Base-by-base conservation (phyloP, 768 basidiomycete genomes). In the Leccinum subgranulosum region DNA sequence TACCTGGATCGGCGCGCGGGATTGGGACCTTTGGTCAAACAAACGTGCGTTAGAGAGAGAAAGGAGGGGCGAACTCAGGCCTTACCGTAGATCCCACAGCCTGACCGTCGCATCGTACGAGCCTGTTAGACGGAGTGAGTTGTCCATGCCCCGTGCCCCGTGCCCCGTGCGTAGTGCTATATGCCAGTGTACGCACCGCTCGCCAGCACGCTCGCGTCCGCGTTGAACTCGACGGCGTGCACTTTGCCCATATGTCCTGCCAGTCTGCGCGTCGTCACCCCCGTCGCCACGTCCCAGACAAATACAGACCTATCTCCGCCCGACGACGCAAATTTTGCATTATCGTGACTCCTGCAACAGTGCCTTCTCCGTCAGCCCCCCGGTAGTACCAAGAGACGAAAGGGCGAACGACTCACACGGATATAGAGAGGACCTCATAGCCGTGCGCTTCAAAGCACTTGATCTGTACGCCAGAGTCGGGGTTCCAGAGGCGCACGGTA, bases 251-350 rank as follows among this genome's bases (percentile, higher is more conserved):
- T 83, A 72, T 99, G 97, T 0, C 94, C 97, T 17, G 90, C 75
- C 59, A 97, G 79, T 55, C 95, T 81, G 41, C 94, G 80, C 43
- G 87, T 86, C 1, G 95, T 93, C 47, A 84, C 81, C 12, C 92
- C 96, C 31, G 89, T 84, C 17, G 88, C 84, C 10, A 99, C 97
- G 68, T 99, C 97, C 96, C 96, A 98, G 23, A 97, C 73, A 64
- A 97, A 97, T 1, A 97, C 86, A 51, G 87, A 86, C 60, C 92
- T 85, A 73, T 99, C 96, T 6, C 96, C 96, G 31, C 96, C 96
- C 23, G 88, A 92, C 3, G 92, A 95, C 14, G 88, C 94, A 65
- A 99, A 94, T 66, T 89, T 88, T 28, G 89, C 86, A 75, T 99
- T 99, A 74, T 99, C 96, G 63, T 93, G 87, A 45, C 93, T 83